Percentiles rank a stretch among this genome's conserved stretches.
Evolutionary conservation across 371 early-diverging fungal genomes (phyloP).

Genomic region (Zopfochytrium polystomum): DNA sequence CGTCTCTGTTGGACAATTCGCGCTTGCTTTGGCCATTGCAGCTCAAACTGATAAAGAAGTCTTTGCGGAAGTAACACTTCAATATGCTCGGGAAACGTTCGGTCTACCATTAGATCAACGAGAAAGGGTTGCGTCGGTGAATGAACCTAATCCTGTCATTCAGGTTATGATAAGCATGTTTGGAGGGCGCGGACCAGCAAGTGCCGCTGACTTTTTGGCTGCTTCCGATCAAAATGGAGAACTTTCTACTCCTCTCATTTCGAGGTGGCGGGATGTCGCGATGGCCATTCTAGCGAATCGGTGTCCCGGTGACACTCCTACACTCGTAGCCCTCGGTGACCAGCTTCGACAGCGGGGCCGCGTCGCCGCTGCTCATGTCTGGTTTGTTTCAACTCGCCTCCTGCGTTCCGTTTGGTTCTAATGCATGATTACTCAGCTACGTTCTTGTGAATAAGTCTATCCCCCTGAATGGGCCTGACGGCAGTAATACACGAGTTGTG

Average conservation of each 20-base stretch:
- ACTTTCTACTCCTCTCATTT: conserved; percentile 32
- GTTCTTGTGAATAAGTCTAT: conserved; percentile 60
- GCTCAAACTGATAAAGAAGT: conserved; percentile 78
- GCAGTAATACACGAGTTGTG: conserved; percentile 54
- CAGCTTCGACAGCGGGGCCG: conserved; percentile 58
- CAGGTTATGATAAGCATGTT: conserved; percentile 72
- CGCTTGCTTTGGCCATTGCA: conserved; percentile 81
- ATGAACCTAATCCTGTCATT: too few species aligned
- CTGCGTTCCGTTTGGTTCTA: too few species aligned
- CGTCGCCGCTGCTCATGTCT: conserved; percentile 77
- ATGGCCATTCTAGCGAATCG: conserved; percentile 81
- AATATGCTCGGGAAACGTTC: conserved; percentile 66
- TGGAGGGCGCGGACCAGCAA: conserved; percentile 62
- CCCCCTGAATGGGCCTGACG: conserved; percentile 60
- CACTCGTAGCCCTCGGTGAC: conserved; percentile 77
- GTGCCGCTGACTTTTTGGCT: conserved; percentile 35
- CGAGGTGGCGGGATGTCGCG: conserved; percentile 67
- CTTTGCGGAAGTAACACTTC: conserved; percentile 75
- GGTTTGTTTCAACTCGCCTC: conserved; percentile 52
- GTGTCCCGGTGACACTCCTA: conserved; percentile 68
- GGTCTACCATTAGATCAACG: neutral
- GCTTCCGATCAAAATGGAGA: conserved; percentile 15
- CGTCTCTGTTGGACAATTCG: too few species aligned
- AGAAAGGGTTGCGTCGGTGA: too few species aligned
- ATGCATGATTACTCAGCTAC: conserved; percentile 57